phyloP scores from a whole-genome alignment of 257 asterid species.

The Nicotiana benthamiana region DNA sequence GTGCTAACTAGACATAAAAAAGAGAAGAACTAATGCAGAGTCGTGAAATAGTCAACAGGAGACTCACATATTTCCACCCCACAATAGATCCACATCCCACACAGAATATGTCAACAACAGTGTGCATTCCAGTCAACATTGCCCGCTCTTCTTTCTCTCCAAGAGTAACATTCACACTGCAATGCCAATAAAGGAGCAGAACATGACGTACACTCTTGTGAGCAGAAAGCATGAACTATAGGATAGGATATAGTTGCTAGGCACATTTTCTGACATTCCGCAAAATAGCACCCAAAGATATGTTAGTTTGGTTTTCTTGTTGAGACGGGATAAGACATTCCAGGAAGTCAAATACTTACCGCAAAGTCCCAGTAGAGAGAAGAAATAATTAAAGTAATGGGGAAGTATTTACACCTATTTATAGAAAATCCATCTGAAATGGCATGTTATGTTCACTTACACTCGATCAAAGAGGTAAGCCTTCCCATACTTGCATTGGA shows the following conservation, averaged over 20 bases:
- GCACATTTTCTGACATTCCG: not conserved
- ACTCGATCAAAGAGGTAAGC: conserved; percentile 72
- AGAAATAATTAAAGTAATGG: not conserved
- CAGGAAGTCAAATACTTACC: not conserved
- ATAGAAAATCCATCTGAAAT: conserved; percentile 1
- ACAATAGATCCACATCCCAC: conserved; percentile 79
- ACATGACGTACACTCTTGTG: not conserved
- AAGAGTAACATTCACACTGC: conserved; percentile 57
- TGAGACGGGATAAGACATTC: not conserved
- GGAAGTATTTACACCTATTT: not conserved
- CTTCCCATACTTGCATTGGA: conserved; percentile 64
- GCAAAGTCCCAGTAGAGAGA: not conserved
- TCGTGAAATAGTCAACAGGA: not conserved
- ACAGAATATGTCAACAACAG: conserved; percentile 72
- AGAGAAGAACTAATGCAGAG: not conserved
- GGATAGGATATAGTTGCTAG: not conserved
- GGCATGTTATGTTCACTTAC: conserved; percentile 37
- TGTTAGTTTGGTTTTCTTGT: not conserved
- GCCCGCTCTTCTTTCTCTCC: conserved; percentile 67
- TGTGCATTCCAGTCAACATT: conserved; percentile 83
- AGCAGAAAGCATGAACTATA: not conserved
- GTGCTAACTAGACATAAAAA: not conserved
- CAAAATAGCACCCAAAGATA: not conserved
- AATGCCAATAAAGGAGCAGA: not conserved
- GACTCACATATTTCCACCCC: conserved; percentile 88